Base-by-base conservation (phyloP, 768 basidiomycete genomes). In the Artomyces pyxidatus region DNA sequence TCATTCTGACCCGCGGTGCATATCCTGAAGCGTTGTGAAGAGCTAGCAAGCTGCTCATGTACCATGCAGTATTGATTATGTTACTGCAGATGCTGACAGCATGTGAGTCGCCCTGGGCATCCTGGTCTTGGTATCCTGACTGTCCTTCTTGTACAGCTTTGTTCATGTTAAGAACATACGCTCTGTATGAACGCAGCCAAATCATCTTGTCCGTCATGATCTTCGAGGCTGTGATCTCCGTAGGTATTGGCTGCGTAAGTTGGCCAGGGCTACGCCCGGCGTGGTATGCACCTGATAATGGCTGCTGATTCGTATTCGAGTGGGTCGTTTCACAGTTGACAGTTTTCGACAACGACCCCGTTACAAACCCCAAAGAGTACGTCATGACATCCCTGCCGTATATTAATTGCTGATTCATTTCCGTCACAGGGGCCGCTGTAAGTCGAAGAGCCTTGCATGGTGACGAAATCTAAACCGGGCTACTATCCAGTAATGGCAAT, bases 401-500 rank as follows among this genome's bases (percentile, higher is more conserved):
- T 9, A 2, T 11, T 37, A 29, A 29, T 28, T 12, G 37, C 48
- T 28, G 25, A 11, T 21, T 37, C n/a, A 11, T 51, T 27, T 41
- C 29, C 38, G 6, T 28, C 19, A 37, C 27, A 37, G 44, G 27
- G 41, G n/a, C 4, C 17, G 22, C 10, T 11, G 39, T 42, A 38
- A 42, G 49, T 29, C 29, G 8, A n/a, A 11, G 6, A 14, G 19
- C 32, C 23, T 9, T 42, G 9, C 41, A n/a, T n/a, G n/a, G n/a
- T n/a, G n/a, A n/a, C n/a, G n/a, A n/a, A n/a, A n/a, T 22, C 4
- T 42, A 42, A 10, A 27, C 10, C 5, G 2, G n/a, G n/a, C 43
- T 29, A 19, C 17, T 10, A 43, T 2, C 8, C 29, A 63, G 62
- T 53, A 26, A 29, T 57, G 29, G 50, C 46, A 1, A 12, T 45